Evolutionary conservation across 225 moss, liverwort and hornwort genomes (phyloP).

Genomic region (Climacium dendroides): DNA sequence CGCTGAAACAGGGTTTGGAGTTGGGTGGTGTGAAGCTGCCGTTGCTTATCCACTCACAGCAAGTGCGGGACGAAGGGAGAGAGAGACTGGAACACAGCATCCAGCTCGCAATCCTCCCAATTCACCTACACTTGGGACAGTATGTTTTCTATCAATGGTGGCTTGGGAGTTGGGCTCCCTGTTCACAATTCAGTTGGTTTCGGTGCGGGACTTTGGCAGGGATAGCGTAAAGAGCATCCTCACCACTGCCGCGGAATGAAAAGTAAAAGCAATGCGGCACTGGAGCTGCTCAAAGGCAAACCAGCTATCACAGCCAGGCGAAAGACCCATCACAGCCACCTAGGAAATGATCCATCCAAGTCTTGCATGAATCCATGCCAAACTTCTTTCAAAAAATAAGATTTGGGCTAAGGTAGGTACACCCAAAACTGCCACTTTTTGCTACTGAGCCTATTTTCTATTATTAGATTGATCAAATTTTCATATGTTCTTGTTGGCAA

Average conservation of each 20-base stretch:
- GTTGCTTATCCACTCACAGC: conserved; percentile 26
- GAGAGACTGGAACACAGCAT: not conserved
- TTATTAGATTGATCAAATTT: too few relatives aligned
- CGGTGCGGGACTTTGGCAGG: not conserved
- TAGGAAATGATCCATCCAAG: too few relatives aligned
- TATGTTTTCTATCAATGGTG: not conserved
- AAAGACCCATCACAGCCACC: too few relatives aligned
- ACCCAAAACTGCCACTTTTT: too few relatives aligned
- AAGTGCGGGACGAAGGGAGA: not conserved
- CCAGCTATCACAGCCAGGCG: not conserved
- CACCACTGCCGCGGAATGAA: not conserved
- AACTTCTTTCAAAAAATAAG: too few relatives aligned
- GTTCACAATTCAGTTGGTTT: not conserved
- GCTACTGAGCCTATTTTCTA: too few relatives aligned
- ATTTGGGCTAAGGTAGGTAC: too few relatives aligned
- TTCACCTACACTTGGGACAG: too few relatives aligned
- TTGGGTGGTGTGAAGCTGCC: conserved; percentile 27
- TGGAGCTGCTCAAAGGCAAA: not conserved
- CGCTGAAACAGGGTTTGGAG: not conserved
- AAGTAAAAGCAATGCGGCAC: too few relatives aligned
- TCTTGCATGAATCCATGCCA: too few relatives aligned
- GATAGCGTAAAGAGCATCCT: not conserved
- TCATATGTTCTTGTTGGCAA: too few relatives aligned
- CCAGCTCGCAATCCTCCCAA: not conserved
- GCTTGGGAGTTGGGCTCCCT: not conserved